Base-by-base conservation (phyloP, 768 basidiomycete species). In the Tricholoma matsutake region DNA sequence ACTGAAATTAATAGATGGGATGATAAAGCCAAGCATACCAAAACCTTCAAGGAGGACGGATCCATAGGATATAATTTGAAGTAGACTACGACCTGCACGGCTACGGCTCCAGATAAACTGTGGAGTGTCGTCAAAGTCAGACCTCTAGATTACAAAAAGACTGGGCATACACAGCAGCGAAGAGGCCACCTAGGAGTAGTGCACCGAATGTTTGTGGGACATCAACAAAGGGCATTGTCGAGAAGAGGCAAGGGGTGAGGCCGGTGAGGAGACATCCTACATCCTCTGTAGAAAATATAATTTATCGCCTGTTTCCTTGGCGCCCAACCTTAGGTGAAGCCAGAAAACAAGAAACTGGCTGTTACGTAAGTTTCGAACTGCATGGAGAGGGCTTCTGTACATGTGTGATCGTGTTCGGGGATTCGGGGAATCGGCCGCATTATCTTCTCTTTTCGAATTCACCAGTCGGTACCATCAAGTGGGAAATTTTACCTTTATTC, bases 121-220 rank as follows among this genome's bases (percentile, higher is more conserved):
- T 8, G 11, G 7, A 34, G 3, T 1, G 11, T 13, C 32, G 8
- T 39, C 32, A 22, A 6, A 57, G 32, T 51, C 11, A 52, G 34
- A 41, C 31, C 16, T 8, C 4, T 25, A 39, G n/a, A n/a, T 9
- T 18, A 29, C 28, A 20, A 25, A 16, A n/a, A 31, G 2, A 18
- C 16, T 16, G 32, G n/a, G 68, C 67, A 14, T 28, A 71, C 71
- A 62, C 43, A 29, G 67, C 57, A 55, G 68, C 69, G 20, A 69
- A 66, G 34, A 71, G 62, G 11, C 61, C 68, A 31, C 71, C 69
- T 6, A 70, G 18, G 14, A 71, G 64, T 4, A 71, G 66, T 0
- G 69, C 71, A 14, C 71, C 71, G 35, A 64, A 69, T 1, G 71
- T 68, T 35, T 52, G 62, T 16, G 67, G 60, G 11, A 70, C 54